Conservation (phyloP, 2,329 filamentous ascomycete species). For the Fusarium sp. region DNA sequence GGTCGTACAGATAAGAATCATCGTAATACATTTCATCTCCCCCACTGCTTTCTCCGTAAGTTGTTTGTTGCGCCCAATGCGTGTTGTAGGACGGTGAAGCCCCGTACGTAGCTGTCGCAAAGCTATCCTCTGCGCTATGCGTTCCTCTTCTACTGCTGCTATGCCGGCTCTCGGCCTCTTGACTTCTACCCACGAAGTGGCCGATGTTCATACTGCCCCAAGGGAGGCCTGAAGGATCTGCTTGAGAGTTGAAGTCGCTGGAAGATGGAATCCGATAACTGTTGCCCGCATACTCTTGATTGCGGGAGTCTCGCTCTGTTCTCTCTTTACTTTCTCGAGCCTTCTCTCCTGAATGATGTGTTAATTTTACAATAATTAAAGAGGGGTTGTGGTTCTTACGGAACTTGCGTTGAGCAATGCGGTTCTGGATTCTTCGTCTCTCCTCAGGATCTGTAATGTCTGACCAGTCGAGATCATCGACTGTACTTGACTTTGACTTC, state of each 20-base stretch:
- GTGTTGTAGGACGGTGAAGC: slow-evolving; percentile 43
- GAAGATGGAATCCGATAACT: slow-evolving; percentile 73
- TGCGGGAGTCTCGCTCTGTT: slow-evolving; percentile 71
- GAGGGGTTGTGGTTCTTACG: slow-evolving; percentile 63
- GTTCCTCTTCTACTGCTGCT: slow-evolving; percentile 58
- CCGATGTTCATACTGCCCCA: slow-evolving; percentile 78
- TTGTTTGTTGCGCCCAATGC: slow-evolving; percentile 49
- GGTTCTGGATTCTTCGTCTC: slow-evolving; percentile 80
- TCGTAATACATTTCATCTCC: slow-evolving; percentile 54
- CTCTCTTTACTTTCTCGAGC: slow-evolving; percentile 76
- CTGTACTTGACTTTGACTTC: slow-evolving; percentile 58
- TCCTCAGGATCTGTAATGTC: slow-evolving; percentile 78
- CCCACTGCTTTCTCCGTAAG: slow-evolving; percentile 52
- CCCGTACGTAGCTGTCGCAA: slow-evolving; percentile 49
- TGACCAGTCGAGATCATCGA: slow-evolving; percentile 73
- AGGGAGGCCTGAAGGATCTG: slow-evolving; percentile 73
- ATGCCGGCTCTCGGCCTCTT: slow-evolving; percentile 62
- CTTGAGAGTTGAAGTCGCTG: slow-evolving; percentile 65
- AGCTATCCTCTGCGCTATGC: slow-evolving; percentile 54
- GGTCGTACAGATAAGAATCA: slow-evolving; percentile 50
- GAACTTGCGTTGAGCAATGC: slow-evolving; percentile 81
- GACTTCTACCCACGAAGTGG: slow-evolving; percentile 64
- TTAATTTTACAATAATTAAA: not conserved
- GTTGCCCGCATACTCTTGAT: slow-evolving; percentile 73
- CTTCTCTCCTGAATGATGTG: slow-evolving; percentile 71